Base-by-base conservation (phyloP, 1,139 yeast species). In the Eremothecium cymbalariae region DNA sequence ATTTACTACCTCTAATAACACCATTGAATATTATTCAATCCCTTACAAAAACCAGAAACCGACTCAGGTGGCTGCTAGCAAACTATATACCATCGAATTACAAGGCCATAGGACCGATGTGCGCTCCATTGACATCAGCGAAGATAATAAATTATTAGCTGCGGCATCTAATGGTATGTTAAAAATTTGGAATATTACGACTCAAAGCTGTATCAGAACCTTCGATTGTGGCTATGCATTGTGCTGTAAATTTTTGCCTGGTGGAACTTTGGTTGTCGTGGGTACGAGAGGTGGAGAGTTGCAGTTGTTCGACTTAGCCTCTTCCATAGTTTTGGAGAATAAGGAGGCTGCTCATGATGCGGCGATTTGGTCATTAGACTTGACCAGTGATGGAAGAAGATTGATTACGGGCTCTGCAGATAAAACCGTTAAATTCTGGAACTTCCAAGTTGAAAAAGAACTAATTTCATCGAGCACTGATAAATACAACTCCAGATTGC, bases 381-480 rank as follows among this genome's bases (percentile, higher is more conserved):
- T 90, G 25, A 76, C 93, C 1, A 73, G 80, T 6, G 95, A 90
- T 59, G 98, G 98, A 13, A 79, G 74, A 48, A 70, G 80, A 1
- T 64, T 90, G 41, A 77, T 88, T 1, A 83, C 97, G 8, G 98
- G 97, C 18, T 93, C 97, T 28, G 93, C 94, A 30, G 99, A 93
- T 59, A 86, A 86, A 56, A 62, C 74, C 4, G 82, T 88, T 32
- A 85, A 84, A 55, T 85, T 86, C 55, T 90, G 98, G 98, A 75
- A 78, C 34, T 76, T 93, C 53, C 66, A 69, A 47, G 72, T 84
- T 19, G 80, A 73, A 30, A 66, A 71, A 43, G 88, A 79, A 37
- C 52, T 65, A 21, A 74, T 83, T 14, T 81, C 86, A 2, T 94
- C 94, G 3, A 74, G 90, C 0, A 46, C 45, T 3, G 63, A 63